Percentiles rank a stretch among this genome's conserved stretches.
Evolutionary conservation across 768 basidiomycete genomes (phyloP).

Genomic region (Lentinula guzmanii): DNA sequence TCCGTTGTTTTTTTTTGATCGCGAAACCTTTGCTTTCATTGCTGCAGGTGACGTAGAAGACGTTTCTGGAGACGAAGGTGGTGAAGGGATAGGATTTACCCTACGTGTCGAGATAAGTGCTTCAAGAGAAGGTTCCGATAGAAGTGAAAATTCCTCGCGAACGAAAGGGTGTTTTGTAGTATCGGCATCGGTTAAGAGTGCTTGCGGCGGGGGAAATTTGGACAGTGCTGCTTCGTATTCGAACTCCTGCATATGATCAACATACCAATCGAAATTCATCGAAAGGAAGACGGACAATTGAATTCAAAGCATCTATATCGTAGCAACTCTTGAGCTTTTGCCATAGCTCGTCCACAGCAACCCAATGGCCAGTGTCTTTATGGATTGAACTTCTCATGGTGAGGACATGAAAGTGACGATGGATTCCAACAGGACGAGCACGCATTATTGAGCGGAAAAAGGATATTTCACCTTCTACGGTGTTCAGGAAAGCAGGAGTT

Average conservation of each 20-base stretch:
- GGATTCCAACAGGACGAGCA: conserved; percentile 76
- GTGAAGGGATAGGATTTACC: conserved; percentile 56
- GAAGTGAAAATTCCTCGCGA: conserved; percentile 60
- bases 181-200: conserved; percentile 67
- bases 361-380: conserved; percentile 59
- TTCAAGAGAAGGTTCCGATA: conserved; percentile 56
- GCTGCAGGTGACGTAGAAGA: conserved; percentile 26
- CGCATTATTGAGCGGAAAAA: conserved; percentile 82
- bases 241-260: conserved; percentile 33
- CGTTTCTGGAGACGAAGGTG: conserved; percentile 54
- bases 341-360: conserved; percentile 67
- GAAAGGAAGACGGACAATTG: conserved; percentile 42
- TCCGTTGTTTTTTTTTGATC: conserved; percentile 28
- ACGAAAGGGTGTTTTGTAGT: conserved; percentile 68
- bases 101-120: conserved; percentile 56
- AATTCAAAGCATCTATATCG: conserved; percentile 70
- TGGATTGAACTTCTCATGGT: conserved; percentile 67
- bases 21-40: neutral
- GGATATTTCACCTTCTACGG: conserved; percentile 76
- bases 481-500: conserved; percentile 45
- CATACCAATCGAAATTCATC: neutral
- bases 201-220: conserved; percentile 40
- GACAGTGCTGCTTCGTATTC: conserved; percentile 39
- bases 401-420: conserved; percentile 78
- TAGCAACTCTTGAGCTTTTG: conserved; percentile 66